Base-by-base conservation (phyloP, 2,329 filamentous ascomycete genomes). In the Cyanodermella asteris region DNA sequence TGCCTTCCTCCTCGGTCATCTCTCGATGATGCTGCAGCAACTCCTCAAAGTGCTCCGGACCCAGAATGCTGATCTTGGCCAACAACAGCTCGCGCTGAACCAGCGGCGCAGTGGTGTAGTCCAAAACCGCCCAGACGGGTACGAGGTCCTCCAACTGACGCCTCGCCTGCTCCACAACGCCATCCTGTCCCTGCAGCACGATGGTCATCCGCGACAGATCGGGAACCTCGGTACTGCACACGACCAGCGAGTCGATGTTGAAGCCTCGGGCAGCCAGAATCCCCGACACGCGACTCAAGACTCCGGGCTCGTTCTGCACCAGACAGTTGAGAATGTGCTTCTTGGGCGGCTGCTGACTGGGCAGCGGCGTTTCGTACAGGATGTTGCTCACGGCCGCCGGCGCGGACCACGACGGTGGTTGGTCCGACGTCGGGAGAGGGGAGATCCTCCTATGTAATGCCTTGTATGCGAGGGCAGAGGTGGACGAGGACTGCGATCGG, bases 171-270 rank as follows among this genome's bases (percentile, higher is more conserved):
- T 97, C 87, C 15, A 97, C 81, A 18, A 94, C 84, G 27, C 84
- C 84, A 42, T 94, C 87, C 53, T 93, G 82, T 9, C 87, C 87
- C 28, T 81, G 81, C 26, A 97, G 63, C 36, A 97, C 87, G 43
- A 97, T 94, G 29, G 87, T 97, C 87, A 97, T 97, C 45, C 87
- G 81, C 17, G 80, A 91, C 26, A 97, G 62, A 43, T 97, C 87
- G 40, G 84, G 77, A 14, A 97, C 82, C 53, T 97, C 87, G 33
- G 87, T 97, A 52, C 77, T 87, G 60, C 87, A 97, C 32, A 97
- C 87, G 28, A 97, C 87, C 34, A 97, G 61, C 27, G 77, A 91
- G 62, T 97, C 87, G 43, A 97, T 97, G 59, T 97, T 97, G 69
- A 97, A 97, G 36, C 87, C 87, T 30, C 87, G 70, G 21, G 87